phyloP scores from a whole-genome alignment of 1,284 basidiomycete genomes.

The Xerocomus amazonicus region DNA sequence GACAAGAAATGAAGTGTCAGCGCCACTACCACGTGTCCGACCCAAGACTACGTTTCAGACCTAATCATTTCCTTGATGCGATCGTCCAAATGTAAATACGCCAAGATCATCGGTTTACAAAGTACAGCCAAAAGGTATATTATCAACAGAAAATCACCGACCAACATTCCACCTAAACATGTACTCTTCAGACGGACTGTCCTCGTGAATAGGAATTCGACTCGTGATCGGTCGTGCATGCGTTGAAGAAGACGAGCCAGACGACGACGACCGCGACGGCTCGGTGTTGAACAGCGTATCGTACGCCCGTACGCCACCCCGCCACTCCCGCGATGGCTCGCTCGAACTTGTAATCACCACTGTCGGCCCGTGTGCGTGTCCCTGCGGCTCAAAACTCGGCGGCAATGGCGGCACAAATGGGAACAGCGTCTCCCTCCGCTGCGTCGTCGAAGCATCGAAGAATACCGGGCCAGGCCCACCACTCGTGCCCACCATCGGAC shows the following conservation, averaged over 20 bases:
- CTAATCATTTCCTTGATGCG: neutral
- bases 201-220: conserved; percentile 23
- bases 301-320: conserved; percentile 5
- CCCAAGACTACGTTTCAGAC: too few relatives aligned
- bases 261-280: conserved; percentile 13
- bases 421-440: conserved; percentile 13
- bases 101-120: conserved; percentile 6
- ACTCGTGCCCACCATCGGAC: neutral
- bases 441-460: conserved; percentile 8
- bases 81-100: neutral
- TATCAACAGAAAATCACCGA: neutral
- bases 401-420: conserved; percentile 7
- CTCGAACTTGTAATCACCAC: conserved; percentile 10
- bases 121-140: conserved; percentile 4
- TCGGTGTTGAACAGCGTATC: conserved; percentile 13
- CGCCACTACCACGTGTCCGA: too few relatives aligned
- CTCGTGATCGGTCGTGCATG: conserved; percentile 9
- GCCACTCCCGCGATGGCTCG: conserved; percentile 14
- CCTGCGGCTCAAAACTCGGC: conserved; percentile 1
- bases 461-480: conserved; percentile 4
- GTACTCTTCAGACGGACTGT: conserved; percentile 17
- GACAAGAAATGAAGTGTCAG: too few relatives aligned
- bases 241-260: conserved; percentile 6
- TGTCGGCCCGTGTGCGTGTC: conserved; percentile 8
- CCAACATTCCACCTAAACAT: conserved; percentile 15